A percentile compares a stretch with the other conserved stretches of the same genome.
Conservation (phyloP, 1,284 basidiomycete genomes). For the Chondrostereum purpureum region DNA sequence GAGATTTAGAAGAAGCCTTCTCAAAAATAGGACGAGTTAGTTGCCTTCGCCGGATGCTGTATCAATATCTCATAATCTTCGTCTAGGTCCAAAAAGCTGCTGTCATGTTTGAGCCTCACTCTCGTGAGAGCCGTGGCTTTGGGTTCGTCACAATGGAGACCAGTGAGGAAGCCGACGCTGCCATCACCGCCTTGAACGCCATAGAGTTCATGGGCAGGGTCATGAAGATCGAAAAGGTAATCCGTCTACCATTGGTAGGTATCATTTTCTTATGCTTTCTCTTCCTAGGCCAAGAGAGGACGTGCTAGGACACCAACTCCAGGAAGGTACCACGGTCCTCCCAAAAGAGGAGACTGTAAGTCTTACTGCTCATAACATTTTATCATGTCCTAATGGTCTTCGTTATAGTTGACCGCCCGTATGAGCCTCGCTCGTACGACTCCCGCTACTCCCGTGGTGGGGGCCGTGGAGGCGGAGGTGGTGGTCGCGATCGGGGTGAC, state of each 20-base stretch:
- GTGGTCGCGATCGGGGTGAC: conserved; percentile 36
- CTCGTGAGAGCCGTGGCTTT: conserved; percentile 93
- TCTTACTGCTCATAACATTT: conserved; percentile 9
- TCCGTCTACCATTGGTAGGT: conserved; percentile 7
- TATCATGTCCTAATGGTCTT: conserved; percentile 5
- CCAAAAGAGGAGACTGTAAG: conserved; percentile 66
- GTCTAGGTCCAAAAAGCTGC: conserved; percentile 78
- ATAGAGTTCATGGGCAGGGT: conserved; percentile 83
- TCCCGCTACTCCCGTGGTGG: conserved; percentile 56
- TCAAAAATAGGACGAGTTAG: conserved; percentile 84
- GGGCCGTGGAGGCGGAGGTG: conserved; percentile 26
- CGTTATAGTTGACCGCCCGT: conserved; percentile 55
- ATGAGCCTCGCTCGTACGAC: conserved; percentile 78
- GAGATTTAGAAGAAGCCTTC: conserved; percentile 84
- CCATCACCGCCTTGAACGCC: conserved; percentile 76
- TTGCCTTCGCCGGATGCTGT: conserved; percentile 18
- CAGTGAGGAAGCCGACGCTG: conserved; percentile 83
- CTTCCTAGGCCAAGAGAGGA: conserved; percentile 77
- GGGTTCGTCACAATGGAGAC: conserved; percentile 96
- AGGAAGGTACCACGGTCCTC: conserved; percentile 88
- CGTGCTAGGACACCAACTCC: conserved; percentile 94
- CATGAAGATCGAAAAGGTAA: conserved; percentile 82
- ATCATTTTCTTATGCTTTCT: not conserved
- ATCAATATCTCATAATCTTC: conserved; percentile 1
- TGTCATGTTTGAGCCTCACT: conserved; percentile 96